Conservation (phyloP, 768 basidiomycete genomes). For the Xerocomus potaroensis region DNA sequence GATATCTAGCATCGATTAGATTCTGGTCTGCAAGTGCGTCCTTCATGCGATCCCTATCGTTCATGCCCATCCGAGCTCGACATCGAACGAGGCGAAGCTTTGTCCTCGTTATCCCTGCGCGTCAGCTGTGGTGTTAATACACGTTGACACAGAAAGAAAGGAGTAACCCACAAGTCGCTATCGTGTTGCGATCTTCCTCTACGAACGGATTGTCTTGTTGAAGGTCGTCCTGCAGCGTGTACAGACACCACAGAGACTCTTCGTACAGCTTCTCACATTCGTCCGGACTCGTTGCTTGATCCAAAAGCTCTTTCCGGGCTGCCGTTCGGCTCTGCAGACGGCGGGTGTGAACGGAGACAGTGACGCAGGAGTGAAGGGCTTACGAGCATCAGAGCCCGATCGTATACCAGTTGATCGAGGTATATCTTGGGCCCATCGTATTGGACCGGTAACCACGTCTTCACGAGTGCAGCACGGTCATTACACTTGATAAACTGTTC, state of each 20-base stretch:
- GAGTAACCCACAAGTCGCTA: conserved; percentile 61
- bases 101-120: conserved; percentile 76
- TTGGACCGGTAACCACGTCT: conserved; percentile 82
- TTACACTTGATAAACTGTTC: conserved; percentile 92
- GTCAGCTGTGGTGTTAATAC: not conserved
- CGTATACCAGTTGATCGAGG: conserved; percentile 89
- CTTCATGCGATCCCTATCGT: conserved; percentile 61
- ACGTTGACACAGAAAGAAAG: not conserved
- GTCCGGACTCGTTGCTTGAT: conserved; percentile 67
- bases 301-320: conserved; percentile 84
- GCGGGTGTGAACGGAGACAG: not conserved
- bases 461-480: conserved; percentile 83
- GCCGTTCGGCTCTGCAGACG: conserved; percentile 78
- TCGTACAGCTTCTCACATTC: conserved; percentile 95
- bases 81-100: conserved; percentile 80
- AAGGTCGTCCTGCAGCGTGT: conserved; percentile 87
- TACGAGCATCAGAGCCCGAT: conserved; percentile 83
- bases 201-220: conserved; percentile 80
- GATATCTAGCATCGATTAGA: conserved; percentile 64
- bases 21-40: conserved; percentile 80
- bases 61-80: conserved; percentile 74
- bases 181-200: conserved; percentile 78
- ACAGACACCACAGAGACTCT: conserved; percentile 90
- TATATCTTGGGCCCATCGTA: conserved; percentile 80
- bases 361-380: conserved; percentile 27